A percentile compares a stretch with the other conserved stretches of the same genome.
Conservation (phyloP, 495 filamentous ascomycete genomes). For the Xylaria castorea region DNA sequence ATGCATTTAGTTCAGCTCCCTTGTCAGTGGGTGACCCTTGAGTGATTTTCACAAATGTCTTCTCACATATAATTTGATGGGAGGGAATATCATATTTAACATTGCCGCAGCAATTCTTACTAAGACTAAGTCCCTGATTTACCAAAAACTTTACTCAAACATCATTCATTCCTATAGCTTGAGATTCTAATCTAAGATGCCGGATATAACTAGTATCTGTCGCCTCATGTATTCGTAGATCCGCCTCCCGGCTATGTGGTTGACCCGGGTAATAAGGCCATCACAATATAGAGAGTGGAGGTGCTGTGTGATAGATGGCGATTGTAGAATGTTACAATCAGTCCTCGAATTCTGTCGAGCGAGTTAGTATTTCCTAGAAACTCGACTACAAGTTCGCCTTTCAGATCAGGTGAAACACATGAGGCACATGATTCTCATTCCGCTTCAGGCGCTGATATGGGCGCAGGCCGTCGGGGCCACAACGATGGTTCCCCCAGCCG, state of each 20-base stretch:
- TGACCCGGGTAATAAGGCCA: not conserved
- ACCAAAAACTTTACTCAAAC: not conserved
- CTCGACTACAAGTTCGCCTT: not conserved
- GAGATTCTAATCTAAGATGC: not conserved
- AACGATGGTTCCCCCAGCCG: not conserved
- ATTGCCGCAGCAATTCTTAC: not conserved
- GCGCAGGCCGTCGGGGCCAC: not conserved
- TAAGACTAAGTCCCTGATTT: not conserved
- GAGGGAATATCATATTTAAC: not conserved
- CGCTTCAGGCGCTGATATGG: not conserved
- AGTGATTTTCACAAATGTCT: not conserved
- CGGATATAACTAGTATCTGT: not conserved
- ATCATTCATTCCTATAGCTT: too few relatives aligned
- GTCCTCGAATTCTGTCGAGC: not conserved
- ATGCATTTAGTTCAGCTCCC: not conserved
- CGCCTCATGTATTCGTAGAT: not conserved
- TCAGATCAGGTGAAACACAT: not conserved
- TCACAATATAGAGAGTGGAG: not conserved
- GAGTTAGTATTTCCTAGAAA: not conserved
- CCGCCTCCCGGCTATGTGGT: not conserved
- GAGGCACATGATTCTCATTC: not conserved
- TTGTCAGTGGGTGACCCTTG: not conserved
- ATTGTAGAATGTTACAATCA: not conserved
- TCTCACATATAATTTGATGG: not conserved
- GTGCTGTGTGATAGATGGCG: not conserved